Conservation (phyloP, 176 grass and related monocot genomes). For the Bolboschoenus planiculmis region DNA sequence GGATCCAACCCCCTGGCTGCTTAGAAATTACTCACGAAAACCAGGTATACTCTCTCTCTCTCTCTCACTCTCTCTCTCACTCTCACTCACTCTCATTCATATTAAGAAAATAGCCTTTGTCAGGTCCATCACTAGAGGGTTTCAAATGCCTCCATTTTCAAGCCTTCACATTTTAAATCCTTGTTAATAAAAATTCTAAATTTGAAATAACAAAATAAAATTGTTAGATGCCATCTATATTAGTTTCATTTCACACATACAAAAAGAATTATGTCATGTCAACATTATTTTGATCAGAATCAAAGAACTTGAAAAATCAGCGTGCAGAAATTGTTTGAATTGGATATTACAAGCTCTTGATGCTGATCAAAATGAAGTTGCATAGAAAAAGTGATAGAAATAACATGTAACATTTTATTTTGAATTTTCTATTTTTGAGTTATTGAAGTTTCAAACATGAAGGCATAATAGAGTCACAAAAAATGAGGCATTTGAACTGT, state of each 20-base stretch:
- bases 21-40: conserved; percentile 80
- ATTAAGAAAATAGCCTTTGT: neutral
- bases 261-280: neutral
- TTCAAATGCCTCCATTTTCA: neutral
- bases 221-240: neutral
- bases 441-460: neutral
- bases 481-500: neutral
- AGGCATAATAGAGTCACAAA: no score
- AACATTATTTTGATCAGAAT: neutral
- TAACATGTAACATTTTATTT: neutral
- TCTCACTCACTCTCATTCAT: no score
- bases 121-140: neutral
- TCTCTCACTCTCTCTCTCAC: neutral
- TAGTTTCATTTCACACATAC: neutral
- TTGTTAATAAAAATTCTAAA: neutral
- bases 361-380: neutral
- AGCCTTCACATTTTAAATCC: neutral
- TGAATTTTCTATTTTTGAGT: neutral
- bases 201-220: neutral
- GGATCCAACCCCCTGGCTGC: conserved; percentile 83
- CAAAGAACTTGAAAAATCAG: neutral
- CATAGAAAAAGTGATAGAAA: neutral
- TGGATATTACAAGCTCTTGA: neutral
- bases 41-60: conserved; percentile 43
- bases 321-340: neutral